phyloP scores from a whole-genome alignment of 192 early-diverging fungal genomes.

The Kappamyces sp. region DNA sequence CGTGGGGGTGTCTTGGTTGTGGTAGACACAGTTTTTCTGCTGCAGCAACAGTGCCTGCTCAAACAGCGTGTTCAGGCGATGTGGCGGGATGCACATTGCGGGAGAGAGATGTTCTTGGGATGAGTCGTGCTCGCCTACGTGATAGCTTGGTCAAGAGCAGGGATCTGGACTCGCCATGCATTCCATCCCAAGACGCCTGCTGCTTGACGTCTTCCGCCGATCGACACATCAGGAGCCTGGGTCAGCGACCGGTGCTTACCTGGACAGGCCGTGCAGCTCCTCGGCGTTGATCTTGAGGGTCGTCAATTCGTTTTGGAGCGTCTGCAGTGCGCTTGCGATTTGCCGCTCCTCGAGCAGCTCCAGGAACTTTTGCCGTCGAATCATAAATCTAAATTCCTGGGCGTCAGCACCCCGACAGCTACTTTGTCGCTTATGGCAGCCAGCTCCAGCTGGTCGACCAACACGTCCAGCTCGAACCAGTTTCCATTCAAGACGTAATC shows the following conservation, averaged over 20 bases:
- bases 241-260: slow-evolving; percentile 31
- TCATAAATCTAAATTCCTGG: slow-evolving; percentile 53
- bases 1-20: slow-evolving; percentile 55
- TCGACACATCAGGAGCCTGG: slow-evolving; percentile 67
- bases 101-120: slow-evolving; percentile 67
- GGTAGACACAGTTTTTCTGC: slow-evolving; percentile 74
- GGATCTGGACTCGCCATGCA: slow-evolving; percentile 60
- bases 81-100: slow-evolving; percentile 79
- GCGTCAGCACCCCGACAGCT: neutral
- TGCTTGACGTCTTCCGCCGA: slow-evolving; percentile 59
- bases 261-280: slow-evolving; percentile 69
- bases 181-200: slow-evolving; percentile 77
- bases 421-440: neutral
- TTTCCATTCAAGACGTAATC: slow-evolving; percentile 66
- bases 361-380: slow-evolving; percentile 85
- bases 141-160: slow-evolving; percentile 57
- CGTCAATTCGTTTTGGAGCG: slow-evolving; percentile 76
- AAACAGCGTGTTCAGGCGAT: slow-evolving; percentile 76
- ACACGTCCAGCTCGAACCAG: slow-evolving; percentile 63
- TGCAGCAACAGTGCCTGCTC: slow-evolving; percentile 75
- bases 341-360: slow-evolving; percentile 72
- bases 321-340: slow-evolving; percentile 64
- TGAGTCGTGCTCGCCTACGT: slow-evolving; percentile 42
- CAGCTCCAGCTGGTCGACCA: slow-evolving; percentile 46
- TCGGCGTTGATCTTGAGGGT: slow-evolving; percentile 62